Percentiles rank a stretch among this genome's conserved stretches.
Conservation (phyloP, 1,284 basidiomycete genomes). For the Tylopilus sp. region DNA sequence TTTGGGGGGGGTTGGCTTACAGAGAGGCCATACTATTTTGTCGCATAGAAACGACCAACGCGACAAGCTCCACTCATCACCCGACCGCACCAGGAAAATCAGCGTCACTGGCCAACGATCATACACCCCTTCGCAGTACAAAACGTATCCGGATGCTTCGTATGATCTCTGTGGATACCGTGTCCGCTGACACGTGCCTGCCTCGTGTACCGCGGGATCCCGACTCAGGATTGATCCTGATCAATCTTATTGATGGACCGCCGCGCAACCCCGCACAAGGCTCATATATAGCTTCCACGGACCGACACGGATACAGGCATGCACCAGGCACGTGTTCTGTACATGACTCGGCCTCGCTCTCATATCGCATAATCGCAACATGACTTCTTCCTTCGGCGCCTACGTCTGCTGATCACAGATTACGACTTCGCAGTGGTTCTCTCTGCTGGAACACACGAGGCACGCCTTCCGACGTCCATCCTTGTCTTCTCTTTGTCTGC, state of each 20-base stretch:
- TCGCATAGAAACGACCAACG: neutral
- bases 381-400: slow-evolving; percentile 13
- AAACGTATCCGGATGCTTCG: neutral
- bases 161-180: slow-evolving; percentile 1
- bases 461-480: slow-evolving; percentile 6
- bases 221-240: slow-evolving; percentile 17
- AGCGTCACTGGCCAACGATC: neutral
- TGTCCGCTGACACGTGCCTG: slow-evolving; percentile 18
- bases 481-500: slow-evolving; percentile 4
- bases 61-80: no score
- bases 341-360: slow-evolving; percentile 14
- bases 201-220: slow-evolving; percentile 25
- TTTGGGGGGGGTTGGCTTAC: no score
- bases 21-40: no score
- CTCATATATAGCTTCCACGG: slow-evolving; percentile 16
- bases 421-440: slow-evolving; percentile 18
- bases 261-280: slow-evolving; percentile 10
- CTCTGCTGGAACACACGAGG: slow-evolving; percentile 28
- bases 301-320: slow-evolving; percentile 16
- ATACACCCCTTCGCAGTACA: neutral
- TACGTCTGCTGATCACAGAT: slow-evolving; percentile 11
- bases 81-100: neutral
- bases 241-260: slow-evolving; percentile 14
- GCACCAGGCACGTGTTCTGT: slow-evolving; percentile 25
- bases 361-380: slow-evolving; percentile 8